Base-by-base conservation (phyloP, 1,284 basidiomycete genomes). In the Tremellales sp. region DNA sequence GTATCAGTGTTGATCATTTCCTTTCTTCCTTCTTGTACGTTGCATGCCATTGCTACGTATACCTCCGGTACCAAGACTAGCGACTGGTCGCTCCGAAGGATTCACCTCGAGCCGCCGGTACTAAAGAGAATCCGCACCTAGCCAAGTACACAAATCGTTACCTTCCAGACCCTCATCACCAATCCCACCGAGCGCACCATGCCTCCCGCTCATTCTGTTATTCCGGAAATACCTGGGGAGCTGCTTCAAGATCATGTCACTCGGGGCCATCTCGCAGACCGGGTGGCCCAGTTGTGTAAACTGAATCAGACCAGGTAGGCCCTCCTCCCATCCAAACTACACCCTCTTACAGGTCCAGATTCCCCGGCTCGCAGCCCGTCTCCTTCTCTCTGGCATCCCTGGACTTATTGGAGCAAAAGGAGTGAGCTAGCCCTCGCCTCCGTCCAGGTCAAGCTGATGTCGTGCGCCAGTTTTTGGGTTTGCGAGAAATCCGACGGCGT, bases 401-500 rank as follows among this genome's bases (percentile, higher is more conserved):
- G 34, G 77, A 78, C 8, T 80, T 85, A 63, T 77, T 97, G 35
- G 88, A 94, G 73, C 75, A 74, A 21, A 81, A 85, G 76, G 89
- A 97, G 90, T 91, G 60, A 79, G 81, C 48, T n/a, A 7, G 9
- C 8, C 9, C 37, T 26, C 7, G 24, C 22, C 24, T 26, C 19
- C 14, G 16, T 10, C 29, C 10, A 16, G 24, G 37, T 39, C 24
- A 19, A 7, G 7, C n/a, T 18, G 7, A 8, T 43, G 6, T 18
- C 19, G 40, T 16, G 41, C 29, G 28, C 29, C 61, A 95, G 91
- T 70, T 98, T 87, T 70, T 99, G 94, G 94, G 94, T 99, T 25
- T 97, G 92, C 74, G 95, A 99, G 75, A 99, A 99, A 76, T 95
- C 92, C n/a, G 95, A 99, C 66, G 95, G 95, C 3, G 75, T 97